Base-by-base conservation (phyloP, 352 stramenopile species). In the Globisporangium sylvaticum region DNA sequence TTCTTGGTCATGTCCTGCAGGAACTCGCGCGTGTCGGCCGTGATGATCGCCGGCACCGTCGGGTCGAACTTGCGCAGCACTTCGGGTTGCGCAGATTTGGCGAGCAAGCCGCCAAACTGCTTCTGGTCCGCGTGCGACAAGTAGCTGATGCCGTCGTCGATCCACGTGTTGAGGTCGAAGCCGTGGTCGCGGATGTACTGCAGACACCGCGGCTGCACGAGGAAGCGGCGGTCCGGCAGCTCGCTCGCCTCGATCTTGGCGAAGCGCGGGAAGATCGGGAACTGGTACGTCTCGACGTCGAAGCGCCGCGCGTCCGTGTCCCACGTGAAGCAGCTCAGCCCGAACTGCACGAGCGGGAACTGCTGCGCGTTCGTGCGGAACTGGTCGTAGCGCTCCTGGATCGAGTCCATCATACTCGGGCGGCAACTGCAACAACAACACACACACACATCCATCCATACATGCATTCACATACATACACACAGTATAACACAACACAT, bases 131-230 rank as follows among this genome's bases (percentile, higher is more conserved):
- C 39, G 52, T 91, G 84, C 3, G 83, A 92, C 39, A 94, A 69
- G 63, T 92, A 88, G 3, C 79, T 75, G 52, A 94, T 82, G 29
- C 85, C 85, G 24, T 77, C 64, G 72, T 94, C 85, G 42, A 94
- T 81, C 85, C 85, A 94, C 5, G 62, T 58, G 68, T 94, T 94
- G 15, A 94, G 67, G 62, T 94, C 85, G 63, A 94, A 94, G 25
- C 85, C 85, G 54, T 94, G 85, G 48, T 78, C 73, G 32, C 84
- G 85, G 42, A 92, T 84, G 65, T 89, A 94, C 66, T 89, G 80
- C 8, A 94, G 63, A 64, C 83, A 94, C 68, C 88, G 90, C 67
- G 85, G 71, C 64, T 94, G 85, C 24, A 88, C 39, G 37, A 89
- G 69, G 53, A 94, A 94, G 15, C 80, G 71, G 4, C 85, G 68